Base-by-base conservation (phyloP, 139 green algal genomes). In the Coccomyxa sp. region DNA sequence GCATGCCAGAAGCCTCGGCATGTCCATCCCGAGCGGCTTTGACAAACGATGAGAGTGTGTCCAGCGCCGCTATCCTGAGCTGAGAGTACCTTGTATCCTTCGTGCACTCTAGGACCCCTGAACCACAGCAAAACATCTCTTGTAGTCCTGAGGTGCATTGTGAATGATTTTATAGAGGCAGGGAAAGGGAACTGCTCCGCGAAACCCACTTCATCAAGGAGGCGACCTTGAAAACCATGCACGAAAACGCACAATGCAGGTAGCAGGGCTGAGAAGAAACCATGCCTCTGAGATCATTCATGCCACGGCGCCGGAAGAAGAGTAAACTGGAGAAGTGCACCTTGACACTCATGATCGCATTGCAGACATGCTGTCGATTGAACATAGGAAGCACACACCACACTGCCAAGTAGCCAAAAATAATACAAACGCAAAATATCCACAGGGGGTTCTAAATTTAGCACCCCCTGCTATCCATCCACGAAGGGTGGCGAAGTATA, bases 81-180 rank as follows among this genome's bases (percentile, higher is more conserved):
- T 83, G 78, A 11, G 83, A 79, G 21, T 83, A 76, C 23, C 68
- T 83, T 9, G 51, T 31, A 27, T 86, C 83, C 68, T 81, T 30
- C 12, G 58, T 79, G 38, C 38, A 51, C 38, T 51, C 38, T 7
- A 51, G 38, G 3, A 51, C 38, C 38, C 38, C 38, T 51, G 38
- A 51, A 51, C 3, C 38, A 51, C 38, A 51, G 38, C 3, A 51
- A 51, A 51, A n/a, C n/a, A n/a, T n/a, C n/a, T n/a, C n/a, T n/a
- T n/a, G n/a, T n/a, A n/a, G n/a, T n/a, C n/a, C n/a, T n/a, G n/a
- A n/a, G n/a, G n/a, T n/a, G n/a, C n/a, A n/a, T n/a, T n/a, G n/a
- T n/a, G n/a, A n/a, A n/a, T n/a, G n/a, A n/a, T n/a, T n/a, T n/a
- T n/a, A n/a, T n/a, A n/a, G n/a, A n/a, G n/a, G n/a, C n/a, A n/a